Conservation (phyloP, 306 rosid species). For the Corylus heterophylla region DNA sequence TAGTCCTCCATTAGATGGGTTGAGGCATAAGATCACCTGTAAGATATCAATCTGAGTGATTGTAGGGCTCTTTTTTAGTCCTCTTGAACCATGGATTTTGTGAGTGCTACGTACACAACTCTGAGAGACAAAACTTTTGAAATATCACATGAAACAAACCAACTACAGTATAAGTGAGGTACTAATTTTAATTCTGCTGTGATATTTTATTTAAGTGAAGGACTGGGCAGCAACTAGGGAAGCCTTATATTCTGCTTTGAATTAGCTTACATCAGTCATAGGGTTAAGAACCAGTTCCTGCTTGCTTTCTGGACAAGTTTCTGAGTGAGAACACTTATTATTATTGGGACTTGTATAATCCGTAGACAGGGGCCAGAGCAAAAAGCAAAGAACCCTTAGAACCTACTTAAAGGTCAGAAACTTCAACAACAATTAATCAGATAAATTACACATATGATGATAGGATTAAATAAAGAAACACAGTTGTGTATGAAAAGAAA, state of each 20-base stretch:
- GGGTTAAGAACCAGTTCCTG: not conserved
- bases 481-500: not conserved
- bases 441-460: not conserved
- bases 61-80: too few species aligned
- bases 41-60: too few species aligned
- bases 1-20: too few species aligned
- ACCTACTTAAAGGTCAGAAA: not conserved
- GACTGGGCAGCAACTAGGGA: not conserved
- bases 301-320: not conserved
- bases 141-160: too few species aligned
- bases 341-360: not conserved
- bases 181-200: not conserved
- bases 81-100: too few species aligned
- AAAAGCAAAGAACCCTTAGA: not conserved
- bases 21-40: too few species aligned
- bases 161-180: too few species aligned
- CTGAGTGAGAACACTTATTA: not conserved
- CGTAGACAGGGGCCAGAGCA: not conserved
- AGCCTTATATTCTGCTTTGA: not conserved
- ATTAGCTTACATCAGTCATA: not conserved
- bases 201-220: not conserved
- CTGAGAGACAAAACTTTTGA: too few species aligned
- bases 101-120: too few species aligned
- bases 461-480: not conserved
- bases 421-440: not conserved